phyloP scores from a whole-genome alignment of 176 grass and related monocot species.

The Lolium multiflorum region DNA sequence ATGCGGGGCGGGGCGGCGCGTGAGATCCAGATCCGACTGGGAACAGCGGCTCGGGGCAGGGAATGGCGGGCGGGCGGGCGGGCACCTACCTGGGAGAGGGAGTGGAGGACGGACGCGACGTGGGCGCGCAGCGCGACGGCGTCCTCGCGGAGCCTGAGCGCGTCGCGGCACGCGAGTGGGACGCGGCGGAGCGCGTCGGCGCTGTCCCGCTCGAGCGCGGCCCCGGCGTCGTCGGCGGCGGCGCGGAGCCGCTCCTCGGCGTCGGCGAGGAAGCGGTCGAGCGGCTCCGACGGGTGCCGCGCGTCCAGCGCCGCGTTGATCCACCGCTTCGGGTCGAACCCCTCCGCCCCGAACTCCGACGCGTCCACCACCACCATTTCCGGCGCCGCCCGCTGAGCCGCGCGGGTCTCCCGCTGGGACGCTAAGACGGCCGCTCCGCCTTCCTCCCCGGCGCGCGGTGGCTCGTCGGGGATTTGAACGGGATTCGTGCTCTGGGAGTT shows the following conservation, averaged over 20 bases:
- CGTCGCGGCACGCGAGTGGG: conserved; percentile 87
- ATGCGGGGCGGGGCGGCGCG: neutral
- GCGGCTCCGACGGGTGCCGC: conserved; percentile 78
- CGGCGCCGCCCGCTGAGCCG: neutral
- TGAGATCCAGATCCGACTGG: conserved; percentile 56
- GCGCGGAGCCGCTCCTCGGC: conserved; percentile 86
- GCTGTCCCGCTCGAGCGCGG: conserved; percentile 84
- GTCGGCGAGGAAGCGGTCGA: conserved; percentile 82
- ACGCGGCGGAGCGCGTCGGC: conserved; percentile 88
- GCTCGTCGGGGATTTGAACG: conserved; percentile 17
- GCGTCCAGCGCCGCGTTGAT: conserved; percentile 89
- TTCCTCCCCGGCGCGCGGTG: neutral
- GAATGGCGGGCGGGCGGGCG: neutral
- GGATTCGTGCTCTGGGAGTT: neutral
- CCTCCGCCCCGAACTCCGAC: conserved; percentile 81
- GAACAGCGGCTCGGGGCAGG: neutral
- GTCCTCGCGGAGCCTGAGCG: conserved; percentile 86
- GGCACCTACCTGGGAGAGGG: conserved; percentile 60
- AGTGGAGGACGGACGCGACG: conserved; percentile 69
- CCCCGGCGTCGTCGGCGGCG: conserved; percentile 75
- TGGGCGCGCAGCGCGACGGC: conserved; percentile 71
- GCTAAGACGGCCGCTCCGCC: neutral
- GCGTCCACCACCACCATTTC: conserved; percentile 89
- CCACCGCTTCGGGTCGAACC: conserved; percentile 94
- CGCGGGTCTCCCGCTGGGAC: neutral